Conservation (phyloP, 208 protist genomes). For the Tetramitus jugosus region DNA sequence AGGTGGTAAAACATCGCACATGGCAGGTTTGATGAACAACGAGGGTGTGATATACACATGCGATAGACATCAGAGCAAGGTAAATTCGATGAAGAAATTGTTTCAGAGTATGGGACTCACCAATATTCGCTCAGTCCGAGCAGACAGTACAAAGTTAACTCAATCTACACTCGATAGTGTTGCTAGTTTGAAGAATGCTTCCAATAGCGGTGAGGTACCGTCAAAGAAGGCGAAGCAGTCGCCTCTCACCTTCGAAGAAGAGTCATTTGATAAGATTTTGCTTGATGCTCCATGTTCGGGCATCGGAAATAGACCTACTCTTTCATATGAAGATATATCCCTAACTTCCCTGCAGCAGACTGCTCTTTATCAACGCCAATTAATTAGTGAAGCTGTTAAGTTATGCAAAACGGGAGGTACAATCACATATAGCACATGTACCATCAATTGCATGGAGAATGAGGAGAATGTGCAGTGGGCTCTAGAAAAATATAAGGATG, state of each 20-base stretch:
- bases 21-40: no score
- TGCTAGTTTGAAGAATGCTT: no score
- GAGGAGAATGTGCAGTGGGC: constrained; percentile 59
- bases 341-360: not conserved
- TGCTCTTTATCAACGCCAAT: constrained; percentile 20
- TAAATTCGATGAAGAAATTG: no score
- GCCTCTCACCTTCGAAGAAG: no score
- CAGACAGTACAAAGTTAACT: no score
- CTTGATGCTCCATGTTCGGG: constrained; percentile 71
- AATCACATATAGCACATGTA: constrained; percentile 84
- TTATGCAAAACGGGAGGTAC: constrained; percentile 62
- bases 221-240: no score
- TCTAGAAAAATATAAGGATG: not conserved
- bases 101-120: no score
- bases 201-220: no score
- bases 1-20: constrained; percentile 42
- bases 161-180: no score
- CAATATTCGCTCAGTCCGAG: no score
- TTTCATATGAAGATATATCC: not conserved
- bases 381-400: constrained; percentile 60
- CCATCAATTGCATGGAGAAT: constrained; percentile 72
- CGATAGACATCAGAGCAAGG: no score
- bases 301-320: constrained; percentile 42
- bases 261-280: constrained; percentile 55
- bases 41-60: no score